Base-by-base conservation (phyloP, 257 asterid species). In the Leonotis leonurus region DNA sequence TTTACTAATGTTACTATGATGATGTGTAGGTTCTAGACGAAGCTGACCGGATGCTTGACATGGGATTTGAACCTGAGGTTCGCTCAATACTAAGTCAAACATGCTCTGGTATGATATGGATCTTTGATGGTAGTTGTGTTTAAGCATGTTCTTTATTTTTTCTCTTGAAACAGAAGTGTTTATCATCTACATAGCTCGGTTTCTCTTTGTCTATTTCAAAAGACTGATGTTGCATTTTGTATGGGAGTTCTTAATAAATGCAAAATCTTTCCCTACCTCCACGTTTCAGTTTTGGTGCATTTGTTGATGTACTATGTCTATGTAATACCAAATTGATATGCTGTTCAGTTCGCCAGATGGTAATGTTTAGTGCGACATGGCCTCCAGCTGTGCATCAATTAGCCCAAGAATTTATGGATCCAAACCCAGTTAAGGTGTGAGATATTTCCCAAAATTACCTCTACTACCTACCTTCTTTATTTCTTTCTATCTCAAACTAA, bases 41-140 rank as follows among this genome's bases (percentile, higher is more conserved):
- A 81, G 99, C 99, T 82, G 99, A 93, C 77, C 89, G 99, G 30
- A 93, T 93, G 99, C 99, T 93, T 65, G 99, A 93, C 75, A 82
- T 93, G 97, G 99, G 99, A 70, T 93, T 93, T 83, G 99, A 93
- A 72, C 99, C 94, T 12, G 96, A 90, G 68, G 99, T 93, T 63
- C 97, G 97, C 49, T 69, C 96, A 36, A 93, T 93, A 62, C 70
- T 89, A 77, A 85, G 95, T 69, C 90, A 87, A 75, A 85, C 99
- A 61, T 70, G 80, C 74, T 69, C 89, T 62, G 96, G 99, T 93
- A 87, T 55, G 87, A 22, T 52, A 2, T 75, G 44, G 56, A 64
- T 30, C 66, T 62, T 46, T 43, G 40, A 37, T 53, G 59, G 21
- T 36, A 18, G 57, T 24, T 33, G 29, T 25, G 36, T 51, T 61